These are phyloP conservation scores for Acer saccharum DNA, from an alignment of 345 rosid genomes.

Conservation along the genomic window DNA sequence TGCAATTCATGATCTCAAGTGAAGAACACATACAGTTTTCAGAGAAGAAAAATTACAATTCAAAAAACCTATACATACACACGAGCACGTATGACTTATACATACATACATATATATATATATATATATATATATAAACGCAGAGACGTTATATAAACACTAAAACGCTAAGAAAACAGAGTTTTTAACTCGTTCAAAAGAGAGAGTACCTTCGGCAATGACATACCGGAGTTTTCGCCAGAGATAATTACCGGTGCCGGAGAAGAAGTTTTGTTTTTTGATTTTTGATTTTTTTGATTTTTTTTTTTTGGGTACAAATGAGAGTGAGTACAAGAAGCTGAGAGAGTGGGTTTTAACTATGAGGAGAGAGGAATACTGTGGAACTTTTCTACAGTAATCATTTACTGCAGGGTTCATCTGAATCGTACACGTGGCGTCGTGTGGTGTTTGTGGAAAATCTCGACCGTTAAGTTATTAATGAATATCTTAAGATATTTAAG, in stretches of 20 bases:
- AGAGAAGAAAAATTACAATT: background rate
- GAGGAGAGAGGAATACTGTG: background rate
- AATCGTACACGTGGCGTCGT: background rate
- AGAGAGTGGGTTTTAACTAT: background rate
- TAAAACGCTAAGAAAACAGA: background rate
- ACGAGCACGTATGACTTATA: background rate
- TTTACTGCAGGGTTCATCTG: background rate
- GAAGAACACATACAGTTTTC: background rate
- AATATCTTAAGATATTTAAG: background rate
- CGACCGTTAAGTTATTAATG: background rate
- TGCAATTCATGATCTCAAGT: conserved; percentile 2
- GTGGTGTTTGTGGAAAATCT: background rate
- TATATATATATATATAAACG: background rate
- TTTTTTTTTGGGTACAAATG: background rate
- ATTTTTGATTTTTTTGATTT: too few relatives aligned
- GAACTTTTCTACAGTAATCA: background rate
- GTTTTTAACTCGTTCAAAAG: background rate
- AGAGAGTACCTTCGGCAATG: background rate
- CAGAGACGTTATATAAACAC: background rate
- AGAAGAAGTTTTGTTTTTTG: background rate
- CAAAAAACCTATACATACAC: background rate
- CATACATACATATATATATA: background rate
- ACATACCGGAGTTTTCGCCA: background rate
- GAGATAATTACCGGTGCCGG: background rate
- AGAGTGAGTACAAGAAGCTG: background rate